These are phyloP conservation scores for Paecilomyces sp. DNA, from an alignment of 2,329 filamentous ascomycete genomes.

Conservation along the genomic window DNA sequence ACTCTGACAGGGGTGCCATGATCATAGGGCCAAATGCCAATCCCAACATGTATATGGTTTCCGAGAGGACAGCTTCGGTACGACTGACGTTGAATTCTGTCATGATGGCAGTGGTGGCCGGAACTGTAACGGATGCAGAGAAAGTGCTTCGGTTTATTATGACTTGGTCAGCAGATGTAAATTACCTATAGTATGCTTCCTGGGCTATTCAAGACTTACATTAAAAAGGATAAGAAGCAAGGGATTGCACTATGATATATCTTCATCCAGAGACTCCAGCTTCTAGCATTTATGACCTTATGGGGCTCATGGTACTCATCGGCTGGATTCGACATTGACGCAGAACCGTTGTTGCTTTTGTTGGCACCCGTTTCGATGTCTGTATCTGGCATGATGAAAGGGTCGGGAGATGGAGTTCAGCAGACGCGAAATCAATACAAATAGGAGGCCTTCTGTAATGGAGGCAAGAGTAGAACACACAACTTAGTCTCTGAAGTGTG, in stretches of 20 bases:
- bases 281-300: constrained; percentile 6
- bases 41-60: constrained; percentile 30
- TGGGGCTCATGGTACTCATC: background rate
- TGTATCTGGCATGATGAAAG: background rate
- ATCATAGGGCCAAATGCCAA: constrained; percentile 29
- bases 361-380: background rate
- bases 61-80: constrained; percentile 22
- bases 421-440: background rate
- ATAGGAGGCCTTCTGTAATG: background rate
- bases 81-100: constrained; percentile 10
- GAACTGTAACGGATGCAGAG: constrained; percentile 1
- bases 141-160: constrained; percentile 3
- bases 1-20: constrained; percentile 29
- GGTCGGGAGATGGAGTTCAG: background rate
- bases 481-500: background rate
- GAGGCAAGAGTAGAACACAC: background rate
- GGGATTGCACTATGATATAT: constrained; percentile 11
- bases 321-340: background rate
- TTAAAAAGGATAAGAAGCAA: constrained; percentile 9
- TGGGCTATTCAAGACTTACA: constrained; percentile 5
- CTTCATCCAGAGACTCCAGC: constrained; percentile 8
- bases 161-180: constrained; percentile 2
- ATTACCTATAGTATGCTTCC: background rate
- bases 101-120: constrained; percentile 4
- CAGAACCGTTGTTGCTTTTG: background rate